Evolutionary conservation across 805 yeast species (phyloP).

Genomic region (Candida incommunis): DNA sequence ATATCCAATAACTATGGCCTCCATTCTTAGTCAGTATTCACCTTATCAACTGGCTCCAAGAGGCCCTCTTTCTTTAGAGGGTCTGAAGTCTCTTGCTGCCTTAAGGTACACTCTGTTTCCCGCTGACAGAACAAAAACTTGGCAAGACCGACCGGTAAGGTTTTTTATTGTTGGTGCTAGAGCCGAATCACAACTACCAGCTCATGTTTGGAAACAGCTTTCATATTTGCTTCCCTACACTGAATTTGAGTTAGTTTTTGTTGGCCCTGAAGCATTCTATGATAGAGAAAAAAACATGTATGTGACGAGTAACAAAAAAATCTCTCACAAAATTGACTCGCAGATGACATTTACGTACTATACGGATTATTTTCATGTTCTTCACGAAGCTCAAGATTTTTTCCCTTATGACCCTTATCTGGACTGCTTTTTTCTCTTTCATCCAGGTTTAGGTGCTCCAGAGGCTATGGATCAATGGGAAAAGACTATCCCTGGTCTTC

Average conservation of each 20-base stretch:
- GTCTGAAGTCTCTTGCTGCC: conserved; percentile 87
- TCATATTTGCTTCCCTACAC: conserved; percentile 73
- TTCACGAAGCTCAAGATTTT: conserved; percentile 85
- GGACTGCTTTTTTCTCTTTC: conserved; percentile 87
- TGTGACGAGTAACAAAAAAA: conserved; percentile 33
- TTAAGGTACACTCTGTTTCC: conserved; percentile 83
- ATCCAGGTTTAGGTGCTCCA: conserved; percentile 83
- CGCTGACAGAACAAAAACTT: conserved; percentile 35
- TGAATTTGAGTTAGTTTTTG: conserved; percentile 74
- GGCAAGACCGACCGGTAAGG: conserved; percentile 80
- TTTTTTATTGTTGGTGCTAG: conserved; percentile 83
- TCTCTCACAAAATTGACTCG: conserved; percentile 59
- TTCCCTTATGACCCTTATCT: conserved; percentile 97
- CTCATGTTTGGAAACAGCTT: conserved; percentile 90
- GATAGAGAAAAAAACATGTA: conserved; percentile 58
- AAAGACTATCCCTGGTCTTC: conserved; percentile 67
- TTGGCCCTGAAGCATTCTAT: conserved; percentile 84
- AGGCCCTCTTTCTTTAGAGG: conserved; percentile 84
- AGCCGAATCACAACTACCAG: conserved; percentile 87
- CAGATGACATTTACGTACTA: conserved; percentile 65
- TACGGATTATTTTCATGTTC: conserved; percentile 81
- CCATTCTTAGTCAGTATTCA: conserved; percentile 68
- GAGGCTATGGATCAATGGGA: conserved; percentile 73
- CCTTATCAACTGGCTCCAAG: conserved; percentile 72
- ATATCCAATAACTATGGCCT: conserved; percentile 82